Evolutionary conservation across 2,329 filamentous ascomycete genomes (phyloP), one percentile per base, ranked within the genome.

Genomic region (Colletotrichum coccodes): DNA sequence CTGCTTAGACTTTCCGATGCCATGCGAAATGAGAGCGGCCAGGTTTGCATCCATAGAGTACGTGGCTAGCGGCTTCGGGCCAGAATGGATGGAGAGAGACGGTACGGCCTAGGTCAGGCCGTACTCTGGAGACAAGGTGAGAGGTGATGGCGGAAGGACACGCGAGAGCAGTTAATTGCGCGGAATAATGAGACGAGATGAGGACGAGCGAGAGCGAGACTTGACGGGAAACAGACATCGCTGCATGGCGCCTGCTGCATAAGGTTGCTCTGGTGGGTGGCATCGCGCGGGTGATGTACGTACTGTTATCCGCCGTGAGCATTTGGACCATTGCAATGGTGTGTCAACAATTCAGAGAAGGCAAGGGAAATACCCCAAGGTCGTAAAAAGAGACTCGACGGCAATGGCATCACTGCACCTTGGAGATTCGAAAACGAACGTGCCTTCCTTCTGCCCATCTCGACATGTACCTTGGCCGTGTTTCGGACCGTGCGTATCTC

Each of bases 201-300:
- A 64, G 49, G n/a, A 30, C 34, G 26, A 9, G 36, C 3, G 34
- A 53, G n/a, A 34, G 53, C 18, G 9, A 34, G 32, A 23, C 30
- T 30, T 58, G 64, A 46, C 47, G 36, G 44, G 54, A 53, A 49
- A 53, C 40, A 65, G 65, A 60, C 65, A 47, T 44, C 60, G 61
- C 38, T 60, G 65, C 65, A 68, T 68, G 65, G 60, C 60, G 54
- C 21, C 38, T 60, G 60, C 60, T 64, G 60, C 32, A 36, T 47
- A 32, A 68, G 32, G 60, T 64, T 42, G 47, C 64, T 63, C 16
- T 40, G 36, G 30, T 59, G 50, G 65, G 65, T 68, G 47, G 36
- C 32, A 49, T 60, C 28, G 14, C 18, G 32, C 23, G 2, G 16
- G 21, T 30, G 3, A 38, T 14, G 32, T 14, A 26, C 14, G 32